Evolutionary conservation across 768 basidiomycete species (phyloP).

Genomic region (Rhizopogon vinicolor): DNA sequence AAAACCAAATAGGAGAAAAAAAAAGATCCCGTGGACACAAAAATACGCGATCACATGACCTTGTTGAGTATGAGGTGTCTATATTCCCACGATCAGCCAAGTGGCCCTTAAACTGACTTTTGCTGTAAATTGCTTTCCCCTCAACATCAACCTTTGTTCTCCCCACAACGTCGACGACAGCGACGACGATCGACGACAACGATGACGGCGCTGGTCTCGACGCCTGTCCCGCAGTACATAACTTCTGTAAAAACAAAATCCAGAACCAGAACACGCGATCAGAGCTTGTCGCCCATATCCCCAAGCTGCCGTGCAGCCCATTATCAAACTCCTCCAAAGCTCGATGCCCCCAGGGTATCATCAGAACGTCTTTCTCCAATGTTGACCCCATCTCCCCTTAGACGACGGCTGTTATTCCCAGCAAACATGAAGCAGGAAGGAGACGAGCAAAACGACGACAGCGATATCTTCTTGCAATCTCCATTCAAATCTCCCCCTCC

Average conservation of each 20-base stretch:
- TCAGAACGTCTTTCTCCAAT: constrained; percentile 50
- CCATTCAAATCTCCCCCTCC: constrained; percentile 44
- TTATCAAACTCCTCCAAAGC: constrained; percentile 31
- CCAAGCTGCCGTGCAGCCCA: constrained; percentile 28
- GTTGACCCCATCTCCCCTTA: constrained; percentile 62
- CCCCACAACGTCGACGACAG: constrained; percentile 15
- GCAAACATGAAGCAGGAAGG: constrained; percentile 8
- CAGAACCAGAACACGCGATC: constrained; percentile 17
- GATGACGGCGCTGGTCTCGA: constrained; percentile 22
- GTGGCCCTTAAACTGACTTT: constrained; percentile 24
- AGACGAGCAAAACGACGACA: constrained; percentile 17
- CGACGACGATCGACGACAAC: constrained; percentile 20
- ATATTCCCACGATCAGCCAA: constrained; percentile 22
- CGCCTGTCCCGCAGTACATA: constrained; percentile 31
- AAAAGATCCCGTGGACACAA: constrained; percentile 18
- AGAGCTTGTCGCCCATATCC: constrained; percentile 26
- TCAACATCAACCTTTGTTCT: constrained; percentile 11
- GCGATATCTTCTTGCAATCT: constrained; percentile 49
- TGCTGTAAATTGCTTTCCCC: constrained; percentile 6
- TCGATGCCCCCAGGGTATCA: constrained; percentile 15
- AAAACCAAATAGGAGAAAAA: not conserved
- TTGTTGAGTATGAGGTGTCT: constrained; percentile 21
- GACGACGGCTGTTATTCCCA: constrained; percentile 39
- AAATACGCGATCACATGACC: constrained; percentile 25
- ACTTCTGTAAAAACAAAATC: constrained; percentile 22